Evolutionary conservation across 176 grass and related monocot species (phyloP), one percentile per base, ranked within the genome.

Genomic region (Cocos nucifera): DNA sequence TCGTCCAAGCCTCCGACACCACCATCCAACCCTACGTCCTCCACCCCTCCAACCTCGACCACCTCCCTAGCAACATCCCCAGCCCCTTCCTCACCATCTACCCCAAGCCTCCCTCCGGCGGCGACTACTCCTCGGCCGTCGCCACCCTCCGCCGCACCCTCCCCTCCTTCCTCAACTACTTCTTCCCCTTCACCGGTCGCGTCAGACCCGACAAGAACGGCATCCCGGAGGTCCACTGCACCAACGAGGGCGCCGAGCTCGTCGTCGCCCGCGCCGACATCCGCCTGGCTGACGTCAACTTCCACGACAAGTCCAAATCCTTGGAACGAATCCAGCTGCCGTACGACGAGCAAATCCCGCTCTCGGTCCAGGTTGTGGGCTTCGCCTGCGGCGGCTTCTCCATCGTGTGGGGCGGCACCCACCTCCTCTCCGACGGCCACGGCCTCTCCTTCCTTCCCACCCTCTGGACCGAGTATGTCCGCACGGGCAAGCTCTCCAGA

Each of bases 321-420:
- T 17, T 84, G 0, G 30, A 69, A 3, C 19, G 6, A 54, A 49
- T 88, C 26, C 61, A 65, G 56, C 4, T 93, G 26, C 84, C 83
- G 30, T 93, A 81, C 54, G 17, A 20, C 1, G 20, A 51, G 0
- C 80, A 71, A 4, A 19, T 92, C 12, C 69, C 88, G 15, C 69
- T 92, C n/a, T 92, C 88, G 35, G 55, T 92, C 54, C 88, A 92
- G 79, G 73, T 92, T 15, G 77, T 87, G 2, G 72, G 65, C 56
- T 92, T 87, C 69, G 56, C 59, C 2, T 94, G 84, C 59, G 89
- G 84, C 7, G 89, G 89, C 3, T 94, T 88, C 71, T 75, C 84
- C 10, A 17, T 88, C 18, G 50, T 84, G 35, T 88, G 84, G 89
- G 79, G 71, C 4, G 79, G 74, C 19, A 63, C 80, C 66, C 84